These are phyloP conservation scores for Decorospora gaudefroyi DNA, from an alignment of 2,329 filamentous ascomycete species.

Conservation along the genomic window DNA sequence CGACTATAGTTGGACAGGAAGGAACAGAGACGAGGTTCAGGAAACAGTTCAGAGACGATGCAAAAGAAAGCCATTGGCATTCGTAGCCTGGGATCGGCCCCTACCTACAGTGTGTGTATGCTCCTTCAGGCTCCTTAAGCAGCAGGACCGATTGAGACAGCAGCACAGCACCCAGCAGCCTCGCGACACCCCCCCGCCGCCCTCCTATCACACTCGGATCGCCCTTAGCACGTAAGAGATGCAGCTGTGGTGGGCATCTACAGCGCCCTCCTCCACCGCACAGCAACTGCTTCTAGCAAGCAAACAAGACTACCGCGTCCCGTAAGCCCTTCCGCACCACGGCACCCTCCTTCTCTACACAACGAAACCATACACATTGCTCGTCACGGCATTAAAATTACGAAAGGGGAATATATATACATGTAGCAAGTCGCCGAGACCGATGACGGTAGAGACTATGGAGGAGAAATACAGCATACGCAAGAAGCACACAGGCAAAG, in stretches of 20 bases:
- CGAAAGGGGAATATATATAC: slow-evolving; percentile 22
- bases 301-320: not conserved
- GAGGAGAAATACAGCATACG: slow-evolving; percentile 14
- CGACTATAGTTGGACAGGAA: slow-evolving; percentile 7
- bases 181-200: not conserved
- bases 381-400: slow-evolving; percentile 29
- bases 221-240: not conserved
- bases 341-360: not conserved
- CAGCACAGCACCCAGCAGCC: slow-evolving; percentile 2
- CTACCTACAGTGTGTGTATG: slow-evolving; percentile 16
- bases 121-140: not conserved
- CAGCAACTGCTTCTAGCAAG: slow-evolving; percentile 1
- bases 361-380: slow-evolving; percentile 16
- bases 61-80: slow-evolving; percentile 20
- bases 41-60: slow-evolving; percentile 12
- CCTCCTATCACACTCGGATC: not conserved
- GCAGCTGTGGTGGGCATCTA: not conserved
- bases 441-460: slow-evolving; percentile 3
- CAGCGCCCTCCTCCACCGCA: not conserved
- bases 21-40: slow-evolving; percentile 4
- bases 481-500: slow-evolving; percentile 22
- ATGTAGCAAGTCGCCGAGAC: slow-evolving; percentile 7
- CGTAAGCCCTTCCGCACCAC: slow-evolving; percentile 2
- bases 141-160: not conserved
- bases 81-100: slow-evolving; percentile 9